Evolutionary conservation across 768 basidiomycete genomes (phyloP), one percentile per base, ranked within the genome.

Genomic region (Amanita subjunquillea): DNA sequence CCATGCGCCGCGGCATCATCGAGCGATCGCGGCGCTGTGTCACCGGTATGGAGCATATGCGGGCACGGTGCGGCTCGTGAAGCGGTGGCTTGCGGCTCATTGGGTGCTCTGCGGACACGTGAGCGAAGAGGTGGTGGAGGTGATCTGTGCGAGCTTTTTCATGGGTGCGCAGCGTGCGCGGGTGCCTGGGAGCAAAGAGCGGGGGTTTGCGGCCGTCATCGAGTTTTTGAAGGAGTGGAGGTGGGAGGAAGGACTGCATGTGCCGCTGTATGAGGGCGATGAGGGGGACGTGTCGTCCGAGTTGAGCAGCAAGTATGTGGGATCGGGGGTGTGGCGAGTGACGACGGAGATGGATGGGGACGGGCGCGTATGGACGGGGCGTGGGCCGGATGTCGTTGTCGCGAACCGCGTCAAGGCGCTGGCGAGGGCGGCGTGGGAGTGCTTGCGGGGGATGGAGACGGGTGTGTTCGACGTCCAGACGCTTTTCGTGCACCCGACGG

Each of bases 71-170:
- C 77, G 96, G 37, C 75, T 98, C 13, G 78, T 89, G 48, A 95
- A 97, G 69, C 79, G 95, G 40, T 99, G 96, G 96, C 71, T 98
- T 50, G 82, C 88, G 0, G 72, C 86, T 6, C 96, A 99, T 63
- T 91, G 88, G 85, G 75, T 96, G 53, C 76, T 98, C 32, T 73
- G 77, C 3, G 67, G 74, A 0, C 86, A 91, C 58, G 72, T 97
- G 50, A 75, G 77, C 5, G 78, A 82, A 54, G 91, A 97, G 63
- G 83, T 79, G 0, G 77, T 90, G 34, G 96, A 99, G 65, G 70
- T 98, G 15, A 65, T 99, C 39, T 91, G 89, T 64, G 89, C 91
- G 0, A 70, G 72, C 32, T 72, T 87, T 13, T 97, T 94, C 62
- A 4, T 22, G n/a, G 22, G 25, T 17, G 43, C 17, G 9, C 45